A percentile compares a stretch with the other conserved stretches of the same genome.
Conservation (phyloP, 75 land plant species). For the Cunninghamia lanceolata region DNA sequence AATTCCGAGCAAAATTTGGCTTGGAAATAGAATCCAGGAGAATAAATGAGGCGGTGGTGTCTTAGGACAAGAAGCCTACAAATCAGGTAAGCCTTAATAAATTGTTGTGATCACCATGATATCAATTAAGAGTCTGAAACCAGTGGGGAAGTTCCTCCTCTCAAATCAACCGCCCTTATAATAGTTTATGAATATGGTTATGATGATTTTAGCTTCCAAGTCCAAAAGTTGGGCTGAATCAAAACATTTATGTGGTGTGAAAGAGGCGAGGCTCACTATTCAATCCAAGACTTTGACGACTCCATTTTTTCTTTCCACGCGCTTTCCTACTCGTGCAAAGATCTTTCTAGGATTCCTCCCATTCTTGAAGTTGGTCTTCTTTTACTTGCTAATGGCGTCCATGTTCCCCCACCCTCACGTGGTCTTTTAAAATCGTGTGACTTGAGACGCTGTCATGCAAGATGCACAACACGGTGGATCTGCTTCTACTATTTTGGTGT, state of each 20-base stretch:
- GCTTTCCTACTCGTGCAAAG: conserved; percentile 4
- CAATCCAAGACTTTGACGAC: not conserved
- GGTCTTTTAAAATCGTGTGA: too few relatives aligned
- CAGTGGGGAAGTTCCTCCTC: not conserved
- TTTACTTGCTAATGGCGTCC: not conserved
- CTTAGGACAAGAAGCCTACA: not conserved
- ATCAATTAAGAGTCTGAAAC: not conserved
- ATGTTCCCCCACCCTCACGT: not conserved
- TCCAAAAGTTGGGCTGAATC: not conserved
- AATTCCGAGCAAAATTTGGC: not conserved
- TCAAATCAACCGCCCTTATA: not conserved
- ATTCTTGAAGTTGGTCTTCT: not conserved
- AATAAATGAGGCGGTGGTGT: not conserved
- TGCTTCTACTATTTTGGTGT: too few relatives aligned
- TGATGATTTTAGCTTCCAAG: not conserved
- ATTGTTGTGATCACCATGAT: not conserved
- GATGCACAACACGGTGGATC: too few relatives aligned
- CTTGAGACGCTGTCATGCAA: too few relatives aligned
- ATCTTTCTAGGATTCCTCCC: conserved; percentile 1
- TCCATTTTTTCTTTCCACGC: not conserved
- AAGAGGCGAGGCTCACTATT: not conserved
- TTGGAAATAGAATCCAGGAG: not conserved
- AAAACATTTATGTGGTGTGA: not conserved
- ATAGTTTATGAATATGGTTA: not conserved
- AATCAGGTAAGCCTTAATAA: not conserved